These are phyloP conservation scores for Pythium myriotylum DNA, from an alignment of 352 stramenopile species.

Conservation along the genomic window DNA sequence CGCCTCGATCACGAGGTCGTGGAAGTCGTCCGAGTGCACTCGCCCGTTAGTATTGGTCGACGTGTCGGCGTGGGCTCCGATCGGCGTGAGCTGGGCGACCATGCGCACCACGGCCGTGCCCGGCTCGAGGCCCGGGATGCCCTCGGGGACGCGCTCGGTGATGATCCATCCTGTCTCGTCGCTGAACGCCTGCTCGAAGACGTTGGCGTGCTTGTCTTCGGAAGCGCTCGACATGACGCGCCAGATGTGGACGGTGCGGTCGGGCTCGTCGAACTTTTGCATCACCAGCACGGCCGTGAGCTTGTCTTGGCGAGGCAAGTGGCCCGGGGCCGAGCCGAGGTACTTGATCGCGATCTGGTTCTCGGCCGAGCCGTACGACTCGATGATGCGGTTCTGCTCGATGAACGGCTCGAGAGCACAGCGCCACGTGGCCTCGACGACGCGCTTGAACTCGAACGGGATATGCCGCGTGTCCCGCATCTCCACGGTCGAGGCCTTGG, in stretches of 20 bases:
- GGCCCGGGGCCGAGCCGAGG: background rate
- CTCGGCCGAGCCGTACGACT: conserved; percentile 9
- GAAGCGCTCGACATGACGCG: conserved; percentile 3
- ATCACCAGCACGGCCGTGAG: conserved; percentile 3
- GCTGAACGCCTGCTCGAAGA: conserved; percentile 9
- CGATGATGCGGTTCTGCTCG: background rate
- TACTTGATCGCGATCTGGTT: conserved; percentile 15
- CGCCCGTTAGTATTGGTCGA: too few species aligned
- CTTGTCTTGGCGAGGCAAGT: background rate
- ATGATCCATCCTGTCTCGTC: conserved; percentile 16
- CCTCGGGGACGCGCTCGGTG: conserved; percentile 4
- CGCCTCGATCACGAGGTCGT: conserved; percentile 4
- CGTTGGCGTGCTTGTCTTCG: background rate
- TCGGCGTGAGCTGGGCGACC: conserved; percentile 3
- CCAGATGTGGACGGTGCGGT: conserved; percentile 16
- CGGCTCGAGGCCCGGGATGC: background rate
- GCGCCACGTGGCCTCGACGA: conserved; percentile 12
- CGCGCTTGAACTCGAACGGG: conserved; percentile 12
- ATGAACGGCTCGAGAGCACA: background rate
- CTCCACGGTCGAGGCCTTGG: background rate
- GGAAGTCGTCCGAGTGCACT: conserved; percentile 5
- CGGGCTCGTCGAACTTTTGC: conserved; percentile 9
- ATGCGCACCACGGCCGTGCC: conserved; percentile 12
- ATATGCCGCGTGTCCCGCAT: conserved; percentile 11
- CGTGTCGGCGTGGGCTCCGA: conserved; percentile 4